These are phyloP conservation scores for Arthrinium puccinioides DNA, from an alignment of 2,329 filamentous ascomycete genomes.

Conservation along the genomic window DNA sequence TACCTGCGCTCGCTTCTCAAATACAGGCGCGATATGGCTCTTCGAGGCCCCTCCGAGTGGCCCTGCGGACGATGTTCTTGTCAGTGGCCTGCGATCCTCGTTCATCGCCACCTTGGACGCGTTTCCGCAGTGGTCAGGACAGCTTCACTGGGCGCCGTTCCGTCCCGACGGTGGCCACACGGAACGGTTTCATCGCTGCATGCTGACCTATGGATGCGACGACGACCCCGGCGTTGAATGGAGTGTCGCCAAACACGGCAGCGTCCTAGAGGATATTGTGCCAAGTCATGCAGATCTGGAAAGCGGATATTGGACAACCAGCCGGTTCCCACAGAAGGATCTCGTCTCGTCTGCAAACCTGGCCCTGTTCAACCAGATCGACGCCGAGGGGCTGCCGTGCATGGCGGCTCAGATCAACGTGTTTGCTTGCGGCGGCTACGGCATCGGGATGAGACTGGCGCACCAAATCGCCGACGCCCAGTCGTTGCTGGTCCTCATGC, in stretches of 20 bases:
- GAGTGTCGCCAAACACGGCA: conserved; percentile 20
- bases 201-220: conserved; percentile 25
- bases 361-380: conserved; percentile 22
- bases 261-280: conserved; percentile 20
- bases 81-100: conserved; percentile 11
- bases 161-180: conserved; percentile 13
- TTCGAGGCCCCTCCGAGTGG: conserved; percentile 22
- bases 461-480: conserved; percentile 38
- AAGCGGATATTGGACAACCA: conserved; percentile 21
- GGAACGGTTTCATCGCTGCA: conserved; percentile 25
- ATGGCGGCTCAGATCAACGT: conserved; percentile 30
- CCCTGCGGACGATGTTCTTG: conserved; percentile 4
- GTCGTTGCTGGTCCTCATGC: conserved; percentile 33
- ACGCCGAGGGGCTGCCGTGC: conserved; percentile 20
- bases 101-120: conserved; percentile 26
- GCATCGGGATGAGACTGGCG: conserved; percentile 31
- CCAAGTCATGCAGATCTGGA: conserved; percentile 16
- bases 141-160: conserved; percentile 27
- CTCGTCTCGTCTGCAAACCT: conserved; percentile 25
- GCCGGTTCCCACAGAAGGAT: conserved; percentile 25
- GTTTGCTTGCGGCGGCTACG: conserved; percentile 32
- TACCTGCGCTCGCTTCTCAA: conserved; percentile 30
- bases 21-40: conserved; percentile 36
- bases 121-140: conserved; percentile 34
- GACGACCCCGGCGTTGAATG: conserved; percentile 35